Evolutionary conservation across 192 early-diverging fungal species (phyloP), one percentile per base, ranked within the genome.

Genomic region (Mortierella hygrophila): DNA sequence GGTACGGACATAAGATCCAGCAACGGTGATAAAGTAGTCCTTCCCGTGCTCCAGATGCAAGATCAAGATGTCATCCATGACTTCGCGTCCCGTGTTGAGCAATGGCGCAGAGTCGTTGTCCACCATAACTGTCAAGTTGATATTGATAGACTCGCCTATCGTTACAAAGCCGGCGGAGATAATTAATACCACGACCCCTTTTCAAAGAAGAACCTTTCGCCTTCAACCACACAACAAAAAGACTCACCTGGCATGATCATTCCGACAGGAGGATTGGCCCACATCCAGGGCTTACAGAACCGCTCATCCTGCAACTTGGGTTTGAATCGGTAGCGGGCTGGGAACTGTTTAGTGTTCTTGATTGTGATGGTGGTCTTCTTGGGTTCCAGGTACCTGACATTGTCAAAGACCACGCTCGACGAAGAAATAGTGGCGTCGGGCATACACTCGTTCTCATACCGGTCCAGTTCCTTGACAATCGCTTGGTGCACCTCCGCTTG

Each of bases 1-100:
- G 7, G 95, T 95, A 4, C 90, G 88, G 42, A 91, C 76, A 86
- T 97, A 98, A 0, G 82, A 81, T 35, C 94, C 98, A 26, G 89
- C 87, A 11, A 97, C 91, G 7, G 92, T 88, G 15, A 99, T 88
- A 85, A 99, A 99, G 73, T 93, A 94, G 73, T 99, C 97, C 47
- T 95, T 95, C 16, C 96, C 94, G 41, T 95, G 93, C 68, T 95
- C 93, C 70, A 95, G 83, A 76, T 95, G 95, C 21, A 99, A 79
- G 35, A 99, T 93, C n/a, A 98, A 81, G 75, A 94, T 95, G 77
- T 97, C 94, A 9, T 92, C 91, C 44, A 96, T 81, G 10, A 92
- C 87, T 6, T 95, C 94, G 2, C 87, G 72, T 3, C 90, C 91
- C 29, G 83, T 81, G 74, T 95, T 97, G 52, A 96, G 89, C 3